Evolutionary conservation across 2,329 filamentous ascomycete genomes (phyloP).

Genomic region (Fusarium avenaceum): DNA sequence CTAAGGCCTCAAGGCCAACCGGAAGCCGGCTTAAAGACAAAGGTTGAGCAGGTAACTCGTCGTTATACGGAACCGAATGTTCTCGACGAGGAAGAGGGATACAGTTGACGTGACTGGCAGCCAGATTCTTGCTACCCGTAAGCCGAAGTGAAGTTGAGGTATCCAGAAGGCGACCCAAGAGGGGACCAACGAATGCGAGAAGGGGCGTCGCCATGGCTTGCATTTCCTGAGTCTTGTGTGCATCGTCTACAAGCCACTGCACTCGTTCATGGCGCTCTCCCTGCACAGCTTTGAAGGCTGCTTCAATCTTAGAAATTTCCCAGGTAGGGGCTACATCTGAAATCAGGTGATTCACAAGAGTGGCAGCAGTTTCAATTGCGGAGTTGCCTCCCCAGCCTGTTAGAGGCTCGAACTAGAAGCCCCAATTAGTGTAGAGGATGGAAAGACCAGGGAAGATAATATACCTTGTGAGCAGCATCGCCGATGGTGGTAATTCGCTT

Average conservation of each 20-base stretch:
- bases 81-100: background rate
- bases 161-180: background rate
- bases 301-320: background rate
- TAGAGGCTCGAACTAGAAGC: background rate
- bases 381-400: constrained; percentile 5
- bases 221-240: background rate
- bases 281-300: background rate
- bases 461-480: constrained; percentile 27
- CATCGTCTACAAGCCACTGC: background rate
- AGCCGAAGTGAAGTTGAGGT: background rate
- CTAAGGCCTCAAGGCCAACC: accelerated
- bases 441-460: accelerated
- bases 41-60: background rate
- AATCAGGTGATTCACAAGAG: background rate
- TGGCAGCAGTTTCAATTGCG: constrained; percentile 10
- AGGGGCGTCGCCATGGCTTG: constrained; percentile 6
- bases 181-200: background rate
- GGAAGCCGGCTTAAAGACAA: background rate
- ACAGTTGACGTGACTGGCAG: background rate
- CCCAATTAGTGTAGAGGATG: background rate
- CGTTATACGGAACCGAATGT: background rate
- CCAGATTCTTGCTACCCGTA: accelerated
- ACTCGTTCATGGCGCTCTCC: background rate
- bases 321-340: background rate
- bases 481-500: constrained; percentile 11